These are phyloP conservation scores for Cupressus sempervirens DNA, from an alignment of 75 land plant species.

Conservation along the genomic window DNA sequence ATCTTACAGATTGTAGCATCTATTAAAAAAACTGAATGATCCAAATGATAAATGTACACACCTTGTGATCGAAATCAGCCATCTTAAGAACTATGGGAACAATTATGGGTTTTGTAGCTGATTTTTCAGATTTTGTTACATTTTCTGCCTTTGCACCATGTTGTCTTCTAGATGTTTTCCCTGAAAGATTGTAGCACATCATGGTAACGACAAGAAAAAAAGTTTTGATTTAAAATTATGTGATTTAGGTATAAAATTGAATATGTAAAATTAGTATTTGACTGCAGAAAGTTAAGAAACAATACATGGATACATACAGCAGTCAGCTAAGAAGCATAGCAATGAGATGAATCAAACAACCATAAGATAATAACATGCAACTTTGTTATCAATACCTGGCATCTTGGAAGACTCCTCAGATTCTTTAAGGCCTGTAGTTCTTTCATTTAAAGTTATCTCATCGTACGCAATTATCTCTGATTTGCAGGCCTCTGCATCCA, in stretches of 20 bases:
- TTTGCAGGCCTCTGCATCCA: not conserved
- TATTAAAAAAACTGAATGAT: not conserved
- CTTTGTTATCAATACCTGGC: not conserved
- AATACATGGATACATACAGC: not conserved
- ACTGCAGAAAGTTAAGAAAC: not conserved
- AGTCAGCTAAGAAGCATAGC: not conserved
- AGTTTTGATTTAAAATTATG: not conserved
- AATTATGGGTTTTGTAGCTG: constrained; percentile 63
- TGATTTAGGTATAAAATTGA: not conserved
- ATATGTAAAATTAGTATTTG: not conserved
- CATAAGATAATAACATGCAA: not conserved
- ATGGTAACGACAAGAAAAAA: not conserved
- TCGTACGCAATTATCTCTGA: not conserved
- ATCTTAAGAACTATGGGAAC: constrained; percentile 87
- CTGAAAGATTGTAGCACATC: constrained; percentile 13
- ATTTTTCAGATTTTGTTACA: constrained; percentile 28
- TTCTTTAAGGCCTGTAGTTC: not conserved
- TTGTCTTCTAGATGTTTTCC: constrained; percentile 21
- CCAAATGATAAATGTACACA: constrained; percentile 16
- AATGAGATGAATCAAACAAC: not conserved
- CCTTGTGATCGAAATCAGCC: constrained; percentile 98
- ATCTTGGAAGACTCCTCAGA: not conserved
- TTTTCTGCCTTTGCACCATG: constrained; percentile 10
- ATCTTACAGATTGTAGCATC: not conserved
- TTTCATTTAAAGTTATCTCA: not conserved